Conservation (phyloP, 78 protist species). For the Cavenderia fasciculata region DNA sequence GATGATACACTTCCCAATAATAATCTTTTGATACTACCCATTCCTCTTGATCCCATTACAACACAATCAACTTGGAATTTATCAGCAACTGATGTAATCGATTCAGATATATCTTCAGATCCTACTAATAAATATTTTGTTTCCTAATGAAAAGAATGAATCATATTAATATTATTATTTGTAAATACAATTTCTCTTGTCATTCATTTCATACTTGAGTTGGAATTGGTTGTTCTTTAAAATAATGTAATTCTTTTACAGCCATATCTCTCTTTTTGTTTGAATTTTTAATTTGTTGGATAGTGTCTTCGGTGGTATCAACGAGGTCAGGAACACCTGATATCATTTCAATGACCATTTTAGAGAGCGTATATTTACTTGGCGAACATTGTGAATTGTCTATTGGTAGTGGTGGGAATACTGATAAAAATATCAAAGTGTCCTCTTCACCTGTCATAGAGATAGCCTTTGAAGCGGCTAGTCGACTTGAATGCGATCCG, state of each 20-base stretch:
- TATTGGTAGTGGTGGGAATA: conserved; percentile 39
- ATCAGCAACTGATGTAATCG: conserved; percentile 41
- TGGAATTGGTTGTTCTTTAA: background rate
- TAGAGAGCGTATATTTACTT: conserved; percentile 7
- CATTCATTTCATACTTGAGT: background rate
- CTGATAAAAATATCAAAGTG: conserved; percentile 13
- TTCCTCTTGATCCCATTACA: conserved; percentile 50
- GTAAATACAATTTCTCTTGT: background rate
- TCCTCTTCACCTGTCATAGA: conserved; percentile 5
- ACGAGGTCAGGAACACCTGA: conserved; percentile 60
- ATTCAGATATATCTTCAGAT: conserved; percentile 34
- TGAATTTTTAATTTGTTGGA: conserved; percentile 11
- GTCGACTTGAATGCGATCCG: conserved; percentile 12
- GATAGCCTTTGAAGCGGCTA: conserved; percentile 1
- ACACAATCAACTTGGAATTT: conserved; percentile 23
- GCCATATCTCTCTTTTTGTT: conserved; percentile 31
- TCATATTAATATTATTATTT: background rate
- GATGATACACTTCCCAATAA: conserved; percentile 40
- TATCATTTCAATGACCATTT: conserved; percentile 55
- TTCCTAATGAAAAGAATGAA: background rate
- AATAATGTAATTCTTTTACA: conserved; percentile 28
- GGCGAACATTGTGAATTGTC: background rate
- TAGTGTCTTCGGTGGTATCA: conserved; percentile 5
- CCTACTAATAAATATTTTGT: conserved; percentile 32
- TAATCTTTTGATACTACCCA: background rate